phyloP scores from a whole-genome alignment of 1,139 yeast genomes.

The Saccharomycopsis hybrid region DNA sequence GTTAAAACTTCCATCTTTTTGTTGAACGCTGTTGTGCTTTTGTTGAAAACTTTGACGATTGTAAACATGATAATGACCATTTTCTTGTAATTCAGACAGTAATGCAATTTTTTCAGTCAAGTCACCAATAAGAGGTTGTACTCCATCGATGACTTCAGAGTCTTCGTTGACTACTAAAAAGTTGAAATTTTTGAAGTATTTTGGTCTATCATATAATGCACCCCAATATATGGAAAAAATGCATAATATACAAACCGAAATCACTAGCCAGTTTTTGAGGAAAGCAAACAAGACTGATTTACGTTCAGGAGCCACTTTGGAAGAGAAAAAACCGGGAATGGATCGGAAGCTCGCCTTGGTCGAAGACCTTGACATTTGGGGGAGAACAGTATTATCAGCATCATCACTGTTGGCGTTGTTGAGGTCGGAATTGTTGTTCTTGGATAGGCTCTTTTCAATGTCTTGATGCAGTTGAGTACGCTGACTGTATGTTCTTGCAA shows the following conservation, averaged over 20 bases:
- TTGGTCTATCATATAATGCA: slow-evolving; percentile 38
- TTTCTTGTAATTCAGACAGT: slow-evolving; percentile 23
- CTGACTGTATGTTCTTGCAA: background rate
- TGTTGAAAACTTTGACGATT: slow-evolving; percentile 17
- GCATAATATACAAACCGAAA: slow-evolving; percentile 23
- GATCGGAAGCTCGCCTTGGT: background rate
- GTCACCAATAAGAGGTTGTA: slow-evolving; percentile 31
- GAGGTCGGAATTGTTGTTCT: background rate
- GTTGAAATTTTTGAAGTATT: slow-evolving; percentile 35
- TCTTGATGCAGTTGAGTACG: too few species aligned
- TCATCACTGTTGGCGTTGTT: background rate
- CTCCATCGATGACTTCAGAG: slow-evolving; percentile 23
- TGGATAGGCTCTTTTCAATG: background rate
- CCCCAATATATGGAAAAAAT: slow-evolving; percentile 60
- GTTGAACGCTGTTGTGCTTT: slow-evolving; percentile 1
- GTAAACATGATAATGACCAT: slow-evolving; percentile 39
- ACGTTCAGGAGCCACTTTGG: background rate
- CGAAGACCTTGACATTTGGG: background rate
- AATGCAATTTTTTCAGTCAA: slow-evolving; percentile 27
- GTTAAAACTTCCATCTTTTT: slow-evolving; percentile 28
- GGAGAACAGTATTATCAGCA: too few species aligned
- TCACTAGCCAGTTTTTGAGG: slow-evolving; percentile 15
- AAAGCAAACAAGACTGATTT: background rate
- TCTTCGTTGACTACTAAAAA: slow-evolving; percentile 46
- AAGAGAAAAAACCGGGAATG: background rate